Evolutionary conservation across 176 grass and related monocot species (phyloP).

Genomic region (Oryza rufipogon): DNA sequence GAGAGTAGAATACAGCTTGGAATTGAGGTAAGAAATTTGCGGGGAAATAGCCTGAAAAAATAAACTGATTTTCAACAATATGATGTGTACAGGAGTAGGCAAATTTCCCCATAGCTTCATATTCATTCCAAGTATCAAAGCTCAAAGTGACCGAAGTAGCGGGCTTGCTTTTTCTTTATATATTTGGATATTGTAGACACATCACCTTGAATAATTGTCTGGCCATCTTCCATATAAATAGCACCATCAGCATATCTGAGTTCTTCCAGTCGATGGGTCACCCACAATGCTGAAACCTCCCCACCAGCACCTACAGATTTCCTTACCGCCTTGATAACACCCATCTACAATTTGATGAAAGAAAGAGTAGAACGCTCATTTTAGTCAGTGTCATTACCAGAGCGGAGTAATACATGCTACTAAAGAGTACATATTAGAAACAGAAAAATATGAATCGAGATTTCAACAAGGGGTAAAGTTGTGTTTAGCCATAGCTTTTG

Average conservation of each 20-base stretch:
- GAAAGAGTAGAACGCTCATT: background rate
- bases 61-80: background rate
- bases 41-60: background rate
- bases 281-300: slow-evolving; percentile 91
- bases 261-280: slow-evolving; percentile 96
- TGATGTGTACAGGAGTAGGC: slow-evolving; percentile 3
- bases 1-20: background rate
- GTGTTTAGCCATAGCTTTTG: background rate
- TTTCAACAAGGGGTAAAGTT: background rate
- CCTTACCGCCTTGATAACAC: slow-evolving; percentile 84
- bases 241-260: slow-evolving; percentile 91
- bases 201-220: slow-evolving; percentile 72
- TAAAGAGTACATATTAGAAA: background rate
- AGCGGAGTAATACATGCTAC: background rate
- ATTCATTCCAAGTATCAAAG: slow-evolving; percentile 36
- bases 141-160: slow-evolving; percentile 63
- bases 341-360: slow-evolving; percentile 59
- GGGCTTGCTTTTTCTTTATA: slow-evolving; percentile 80
- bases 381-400: background rate
- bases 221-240: slow-evolving; percentile 94
- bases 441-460: background rate
- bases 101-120: background rate
- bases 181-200: slow-evolving; percentile 57
- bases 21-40: background rate
- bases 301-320: slow-evolving; percentile 63